Base-by-base conservation (phyloP, 2,329 filamentous ascomycete species). In the Venturia nashicola region DNA sequence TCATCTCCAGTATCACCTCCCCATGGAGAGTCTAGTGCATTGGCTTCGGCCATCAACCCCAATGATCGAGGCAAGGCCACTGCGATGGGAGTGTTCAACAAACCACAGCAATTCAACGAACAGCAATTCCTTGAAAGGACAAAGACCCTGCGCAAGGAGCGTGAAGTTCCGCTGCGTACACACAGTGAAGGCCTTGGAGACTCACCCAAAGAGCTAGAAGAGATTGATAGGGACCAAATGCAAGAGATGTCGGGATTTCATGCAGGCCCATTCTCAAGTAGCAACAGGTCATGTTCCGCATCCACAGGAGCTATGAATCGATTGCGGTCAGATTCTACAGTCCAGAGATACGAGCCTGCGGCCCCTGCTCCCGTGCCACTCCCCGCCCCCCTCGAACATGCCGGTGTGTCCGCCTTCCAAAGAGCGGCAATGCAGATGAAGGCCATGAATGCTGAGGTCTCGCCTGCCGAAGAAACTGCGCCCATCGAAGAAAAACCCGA, bases 11-110 rank as follows among this genome's bases (percentile, higher is more conserved):
- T 61, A 27, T 57, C 62, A 20, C n/a, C 36, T 34, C 27, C 48
- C 6, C 23, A 65, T n/a, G 32, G 27, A 43, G 36, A 43, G 20
- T 59, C 48, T 36, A 57, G 6, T 55, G 27, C 44, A 18, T 48
- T 61, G 14, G 23, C 54, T 16, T 79, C 80, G 51, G 82, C 86
- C 9, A 82, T 94, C 14, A 85, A 90, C 65, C 87, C 89, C 0
- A 86, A 86, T 67, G 92, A 96, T 68, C 80, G 84, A 59, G 90
- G 89, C 61, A 96, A 94, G 72, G 89, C 90, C 5, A 95, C 90
- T 0, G 88, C 90, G 0, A 79, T 86, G 74, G 85, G 85, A 39
- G 78, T 85, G 0, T 88, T 88, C 73, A 88, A 88, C 67, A 91
- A 91, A 71, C 89, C 91, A 1, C 76, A 79, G 1, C 83, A 87